phyloP scores from a whole-genome alignment of 2,329 filamentous ascomycete genomes.

The Diplodia seriata region DNA sequence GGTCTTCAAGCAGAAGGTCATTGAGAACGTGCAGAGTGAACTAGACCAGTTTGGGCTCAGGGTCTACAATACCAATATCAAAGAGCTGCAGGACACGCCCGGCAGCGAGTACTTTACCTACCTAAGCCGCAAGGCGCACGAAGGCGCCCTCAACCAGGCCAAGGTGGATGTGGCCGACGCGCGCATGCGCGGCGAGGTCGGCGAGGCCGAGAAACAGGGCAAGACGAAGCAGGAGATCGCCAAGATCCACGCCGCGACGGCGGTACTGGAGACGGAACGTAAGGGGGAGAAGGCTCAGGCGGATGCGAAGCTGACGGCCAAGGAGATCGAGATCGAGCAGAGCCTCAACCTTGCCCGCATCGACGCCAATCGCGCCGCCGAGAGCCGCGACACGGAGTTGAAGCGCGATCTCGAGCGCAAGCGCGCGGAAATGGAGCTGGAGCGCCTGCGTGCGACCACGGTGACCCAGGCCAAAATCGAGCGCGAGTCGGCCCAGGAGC shows the following conservation, averaged over 20 bases:
- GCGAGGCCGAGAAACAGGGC: conserved; percentile 78
- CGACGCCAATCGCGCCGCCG: conserved; percentile 73
- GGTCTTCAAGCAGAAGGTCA: conserved; percentile 74
- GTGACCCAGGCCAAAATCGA: conserved; percentile 78
- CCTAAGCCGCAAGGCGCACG: conserved; percentile 81
- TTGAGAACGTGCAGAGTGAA: conserved; percentile 74
- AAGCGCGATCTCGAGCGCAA: conserved; percentile 79
- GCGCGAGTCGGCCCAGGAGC: conserved; percentile 72
- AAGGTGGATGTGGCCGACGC: conserved; percentile 67
- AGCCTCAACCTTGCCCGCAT: conserved; percentile 80
- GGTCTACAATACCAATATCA: conserved; percentile 80
- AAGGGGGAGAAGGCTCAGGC: conserved; percentile 82
- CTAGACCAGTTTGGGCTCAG: conserved; percentile 80
- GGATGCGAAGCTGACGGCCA: conserved; percentile 76
- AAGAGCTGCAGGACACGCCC: conserved; percentile 83
- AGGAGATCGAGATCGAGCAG: conserved; percentile 73
- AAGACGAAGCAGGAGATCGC: conserved; percentile 85
- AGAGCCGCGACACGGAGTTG: conserved; percentile 79
- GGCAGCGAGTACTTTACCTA: conserved; percentile 84
- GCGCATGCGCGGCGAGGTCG: conserved; percentile 71
- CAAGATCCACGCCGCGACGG: conserved; percentile 86
- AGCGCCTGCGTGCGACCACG: conserved; percentile 76
- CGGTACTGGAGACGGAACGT: conserved; percentile 82
- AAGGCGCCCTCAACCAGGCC: conserved; percentile 83
- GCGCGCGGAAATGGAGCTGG: conserved; percentile 79